Base-by-base conservation (phyloP, 2,329 filamentous ascomycete genomes). In the Leptosphaerulina australis region DNA sequence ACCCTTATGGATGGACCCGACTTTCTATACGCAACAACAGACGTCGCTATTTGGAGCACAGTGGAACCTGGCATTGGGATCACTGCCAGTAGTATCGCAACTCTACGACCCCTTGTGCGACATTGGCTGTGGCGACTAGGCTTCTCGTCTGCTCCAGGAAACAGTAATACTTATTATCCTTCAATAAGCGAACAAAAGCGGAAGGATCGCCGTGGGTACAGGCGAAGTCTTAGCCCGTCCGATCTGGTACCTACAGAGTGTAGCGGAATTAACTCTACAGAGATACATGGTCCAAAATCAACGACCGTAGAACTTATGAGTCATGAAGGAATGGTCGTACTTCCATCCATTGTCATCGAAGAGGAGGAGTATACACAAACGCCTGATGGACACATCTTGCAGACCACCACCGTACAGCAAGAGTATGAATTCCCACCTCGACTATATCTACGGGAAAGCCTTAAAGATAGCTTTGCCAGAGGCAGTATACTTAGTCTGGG, bases 51-150 rank as follows among this genome's bases (percentile, higher is more conserved):
- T 47, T 67, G 63, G 67, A 63, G 59, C 18, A 67, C 64, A 1
- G 60, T 68, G 8, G 67, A 69, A 33, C 63, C 63, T 3, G 63
- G 67, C 5, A 62, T 68, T 22, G 66, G 74, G 8, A 77, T 78
- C 31, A 72, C 71, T n/a, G 79, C 79, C 9, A 77, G 73, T 24
- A 77, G 74, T 56, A 69, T 80, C 10, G 77, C 77, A 5, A 79
- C 77, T 1, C 70, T 81, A 2, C 75, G 77, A 2, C 79, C 79
- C 1, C 70, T 82, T 0, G 70, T 81, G 34, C 76, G 69, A 21
- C 50, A 47, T 26, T 47, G 61, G 12, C 30, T 69, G 8, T 60
- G 52, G 56, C 57, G 53, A 5, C 40, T 67, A 8, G 61, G 64
- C 3, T 48, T 66, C 2, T 50, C 50, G 22, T 49, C 60, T 15